phyloP scores from a whole-genome alignment of 2,329 filamentous ascomycete species.

The Shiraia bambusicola region DNA sequence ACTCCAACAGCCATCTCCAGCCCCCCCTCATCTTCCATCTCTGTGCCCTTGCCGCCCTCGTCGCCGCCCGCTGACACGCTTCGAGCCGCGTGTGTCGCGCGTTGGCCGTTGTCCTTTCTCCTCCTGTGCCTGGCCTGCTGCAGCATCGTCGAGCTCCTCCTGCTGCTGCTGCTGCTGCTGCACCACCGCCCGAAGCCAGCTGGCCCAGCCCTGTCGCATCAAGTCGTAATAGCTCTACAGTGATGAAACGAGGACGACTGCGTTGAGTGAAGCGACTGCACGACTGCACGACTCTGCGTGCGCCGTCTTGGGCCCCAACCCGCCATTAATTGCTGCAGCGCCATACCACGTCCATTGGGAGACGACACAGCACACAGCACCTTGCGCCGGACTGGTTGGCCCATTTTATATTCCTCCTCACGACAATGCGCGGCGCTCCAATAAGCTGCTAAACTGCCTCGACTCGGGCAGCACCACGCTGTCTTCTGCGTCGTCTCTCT shows the following conservation, averaged over 20 bases:
- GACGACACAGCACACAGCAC: slow-evolving; percentile 15
- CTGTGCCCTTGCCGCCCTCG: slow-evolving; percentile 2
- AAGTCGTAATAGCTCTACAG: slow-evolving; percentile 17
- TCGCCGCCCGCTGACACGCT: slow-evolving; percentile 19
- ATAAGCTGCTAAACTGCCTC: slow-evolving; percentile 69
- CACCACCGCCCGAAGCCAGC: slow-evolving; percentile 12
- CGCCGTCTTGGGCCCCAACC: slow-evolving; percentile 73
- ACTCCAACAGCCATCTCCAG: slow-evolving; percentile 25
- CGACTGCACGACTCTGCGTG: slow-evolving; percentile 71
- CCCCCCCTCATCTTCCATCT: slow-evolving; percentile 8
- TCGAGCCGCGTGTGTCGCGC: slow-evolving; percentile 31
- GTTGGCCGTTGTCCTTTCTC: slow-evolving; percentile 14
- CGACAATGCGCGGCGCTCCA: slow-evolving; percentile 42
- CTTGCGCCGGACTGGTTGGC: slow-evolving; percentile 28
- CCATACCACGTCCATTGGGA: no score
- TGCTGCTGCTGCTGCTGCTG: no score
- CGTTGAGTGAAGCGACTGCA: slow-evolving; percentile 25
- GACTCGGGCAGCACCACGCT: slow-evolving; percentile 67
- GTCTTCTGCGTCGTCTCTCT: slow-evolving; percentile 66
- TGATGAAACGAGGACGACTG: slow-evolving; percentile 26
- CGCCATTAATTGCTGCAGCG: slow-evolving; percentile 74
- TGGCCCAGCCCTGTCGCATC: slow-evolving; percentile 1
- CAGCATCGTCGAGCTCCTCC: slow-evolving; percentile 21
- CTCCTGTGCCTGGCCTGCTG: slow-evolving; percentile 25
- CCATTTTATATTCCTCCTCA: slow-evolving; percentile 24